phyloP scores from a whole-genome alignment of 805 yeast species.

The Brettanomyces nanus region DNA sequence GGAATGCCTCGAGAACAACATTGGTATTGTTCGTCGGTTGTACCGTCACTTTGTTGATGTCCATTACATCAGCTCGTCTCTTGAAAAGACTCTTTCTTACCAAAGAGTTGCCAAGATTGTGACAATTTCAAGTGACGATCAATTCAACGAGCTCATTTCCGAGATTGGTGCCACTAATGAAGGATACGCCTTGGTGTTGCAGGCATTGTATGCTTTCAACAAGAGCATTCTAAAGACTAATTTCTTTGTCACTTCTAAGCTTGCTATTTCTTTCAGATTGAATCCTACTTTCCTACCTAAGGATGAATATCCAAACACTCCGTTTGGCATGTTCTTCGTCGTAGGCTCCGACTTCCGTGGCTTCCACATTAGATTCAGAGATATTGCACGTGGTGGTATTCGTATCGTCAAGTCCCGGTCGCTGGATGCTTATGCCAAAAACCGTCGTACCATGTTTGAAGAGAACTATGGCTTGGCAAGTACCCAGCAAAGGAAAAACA shows the following conservation, averaged over 20 bases:
- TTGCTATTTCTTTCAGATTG: conserved; percentile 88
- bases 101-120: conserved; percentile 75
- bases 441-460: conserved; percentile 84
- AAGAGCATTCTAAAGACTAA: conserved; percentile 85
- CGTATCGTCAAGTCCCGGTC: conserved; percentile 87
- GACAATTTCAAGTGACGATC: conserved; percentile 66
- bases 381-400: conserved; percentile 97
- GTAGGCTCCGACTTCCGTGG: conserved; percentile 97
- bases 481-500: conserved; percentile 94
- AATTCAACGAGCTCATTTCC: conserved; percentile 59
- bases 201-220: conserved; percentile 79
- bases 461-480: conserved; percentile 94
- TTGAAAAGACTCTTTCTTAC: conserved; percentile 76
- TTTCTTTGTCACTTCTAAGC: conserved; percentile 88
- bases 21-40: conserved; percentile 67
- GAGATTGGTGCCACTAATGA: conserved; percentile 75
- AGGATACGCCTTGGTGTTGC: conserved; percentile 67
- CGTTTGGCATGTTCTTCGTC: conserved; percentile 90
- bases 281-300: conserved; percentile 79
- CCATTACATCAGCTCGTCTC: conserved; percentile 63
- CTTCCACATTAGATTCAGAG: conserved; percentile 94
- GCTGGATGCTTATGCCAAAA: conserved; percentile 74
- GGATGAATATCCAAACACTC: conserved; percentile 84
- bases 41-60: conserved; percentile 87
- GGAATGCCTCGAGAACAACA: conserved; percentile 64